Evolutionary conservation across 1,284 basidiomycete genomes (phyloP).

Genomic region (Phylloboletellus chloephorus): DNA sequence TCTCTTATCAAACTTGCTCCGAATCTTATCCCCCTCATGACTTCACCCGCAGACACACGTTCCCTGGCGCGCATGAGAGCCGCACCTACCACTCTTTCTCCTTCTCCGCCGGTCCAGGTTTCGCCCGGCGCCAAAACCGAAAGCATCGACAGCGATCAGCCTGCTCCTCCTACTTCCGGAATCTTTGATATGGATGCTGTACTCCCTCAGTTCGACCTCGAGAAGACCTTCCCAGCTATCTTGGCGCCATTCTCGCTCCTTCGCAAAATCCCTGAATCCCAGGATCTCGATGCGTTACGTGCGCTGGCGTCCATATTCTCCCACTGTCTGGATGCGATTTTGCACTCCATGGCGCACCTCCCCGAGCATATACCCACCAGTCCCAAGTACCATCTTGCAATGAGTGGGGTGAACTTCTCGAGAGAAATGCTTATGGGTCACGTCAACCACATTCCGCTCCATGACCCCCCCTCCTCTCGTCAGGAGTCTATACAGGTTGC

Average conservation of each 20-base stretch:
- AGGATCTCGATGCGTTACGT: constrained; percentile 26
- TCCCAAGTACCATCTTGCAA: constrained; percentile 21
- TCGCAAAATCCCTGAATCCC: constrained; percentile 17
- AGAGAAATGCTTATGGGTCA: constrained; percentile 25
- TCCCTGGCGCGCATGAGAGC: constrained; percentile 12
- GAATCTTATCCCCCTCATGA: constrained; percentile 10
- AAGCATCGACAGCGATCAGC: constrained; percentile 15
- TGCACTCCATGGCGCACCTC: constrained; percentile 25
- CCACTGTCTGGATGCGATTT: constrained; percentile 25
- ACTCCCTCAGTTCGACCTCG: constrained; percentile 24
- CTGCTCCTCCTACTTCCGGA: constrained; percentile 9
- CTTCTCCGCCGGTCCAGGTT: background rate
- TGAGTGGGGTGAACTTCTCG: constrained; percentile 22
- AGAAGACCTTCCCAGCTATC: constrained; percentile 32
- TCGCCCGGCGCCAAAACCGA: constrained; percentile 9
- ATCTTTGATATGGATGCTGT: background rate
- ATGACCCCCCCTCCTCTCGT: constrained; percentile 5
- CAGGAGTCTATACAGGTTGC: constrained; percentile 16
- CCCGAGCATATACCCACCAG: constrained; percentile 19
- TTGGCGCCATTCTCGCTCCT: constrained; percentile 24
- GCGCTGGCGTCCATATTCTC: constrained; percentile 24
- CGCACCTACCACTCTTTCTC: background rate
- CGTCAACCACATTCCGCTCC: constrained; percentile 13
- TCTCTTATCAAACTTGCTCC: background rate
- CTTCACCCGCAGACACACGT: background rate